Percentiles rank a stretch among this genome's conserved stretches.
Conservation (phyloP, 1,284 basidiomycete genomes). For the Naganishia sp. region DNA sequence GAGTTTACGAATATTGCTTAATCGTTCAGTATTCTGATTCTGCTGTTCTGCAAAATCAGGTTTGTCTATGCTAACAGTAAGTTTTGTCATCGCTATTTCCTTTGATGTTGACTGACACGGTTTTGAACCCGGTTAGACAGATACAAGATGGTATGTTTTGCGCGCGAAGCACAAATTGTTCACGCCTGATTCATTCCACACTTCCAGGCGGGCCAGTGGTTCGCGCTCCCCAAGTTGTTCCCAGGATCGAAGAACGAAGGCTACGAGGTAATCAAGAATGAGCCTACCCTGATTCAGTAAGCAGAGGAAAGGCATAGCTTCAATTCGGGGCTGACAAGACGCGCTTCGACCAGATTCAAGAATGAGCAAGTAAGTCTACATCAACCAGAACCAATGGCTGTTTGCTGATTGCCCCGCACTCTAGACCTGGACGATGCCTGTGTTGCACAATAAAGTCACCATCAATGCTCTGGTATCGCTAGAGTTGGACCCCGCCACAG, state of each 20-base stretch:
- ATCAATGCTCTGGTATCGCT: conserved; percentile 45
- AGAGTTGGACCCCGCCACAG: conserved; percentile 43
- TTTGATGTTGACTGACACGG: conserved; percentile 10
- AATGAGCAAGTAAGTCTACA: conserved; percentile 42
- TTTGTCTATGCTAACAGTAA: conserved; percentile 36
- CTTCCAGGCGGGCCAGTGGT: conserved; percentile 41
- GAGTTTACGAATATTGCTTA: background rate
- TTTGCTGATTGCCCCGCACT: background rate
- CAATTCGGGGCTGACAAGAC: background rate
- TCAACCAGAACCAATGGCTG: background rate
- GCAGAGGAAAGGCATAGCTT: background rate
- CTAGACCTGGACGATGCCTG: conserved; percentile 44
- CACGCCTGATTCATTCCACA: background rate
- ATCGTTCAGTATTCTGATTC: too few relatives aligned
- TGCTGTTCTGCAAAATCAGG: background rate
- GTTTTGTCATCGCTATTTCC: conserved; percentile 35
- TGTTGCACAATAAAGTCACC: conserved; percentile 42
- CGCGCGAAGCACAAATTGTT: background rate
- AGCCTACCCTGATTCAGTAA: conserved; percentile 43
- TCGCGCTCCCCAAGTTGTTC: conserved; percentile 44
- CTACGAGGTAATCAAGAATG: conserved; percentile 45
- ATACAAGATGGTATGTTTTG: conserved; percentile 40
- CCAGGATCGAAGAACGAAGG: conserved; percentile 40
- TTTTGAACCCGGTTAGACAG: conserved; percentile 24
- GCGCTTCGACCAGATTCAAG: conserved; percentile 37